Base-by-base conservation (phyloP, 2,329 filamentous ascomycete species). In the Lithohypha guttulata region DNA sequence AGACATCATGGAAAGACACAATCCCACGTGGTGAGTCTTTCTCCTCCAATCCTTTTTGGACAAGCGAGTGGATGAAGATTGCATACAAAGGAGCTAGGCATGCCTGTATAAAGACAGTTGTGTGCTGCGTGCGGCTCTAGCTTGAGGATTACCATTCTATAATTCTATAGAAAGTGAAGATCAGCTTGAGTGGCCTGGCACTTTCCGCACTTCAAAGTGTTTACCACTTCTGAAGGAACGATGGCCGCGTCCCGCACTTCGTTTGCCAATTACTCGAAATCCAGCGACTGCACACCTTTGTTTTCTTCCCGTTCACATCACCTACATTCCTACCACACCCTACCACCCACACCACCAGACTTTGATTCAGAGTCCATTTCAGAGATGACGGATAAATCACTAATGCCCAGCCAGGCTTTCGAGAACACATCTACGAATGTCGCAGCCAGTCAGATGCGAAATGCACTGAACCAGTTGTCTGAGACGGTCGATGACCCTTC, bases 371-470 rank as follows among this genome's bases (percentile, higher is more conserved):
- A n/a, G n/a, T n/a, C n/a, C n/a, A n/a, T 26, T 11, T 20, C 3
- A 3, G 27, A 28, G 21, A 34, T 26, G 34, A 11, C 27, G 41
- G 28, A 28, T 25, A 25, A 43, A 46, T 37, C 47, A 35, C 19
- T 50, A 45, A 41, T 42, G 32, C 39, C 42, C 30, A 28, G 34
- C 3, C 63, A 96, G 91, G 91, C 91, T 47, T 98, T 98, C 63
- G 91, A 98, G 69, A 96, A 96, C 77, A 93, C 91, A 53, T 95
- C 89, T 41, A 98, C 91, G 59, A 95, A 85, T 56, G 89, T 98
- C 51, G 91, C 91, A 47, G 91, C 91, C 41, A 93, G 87, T 45
- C 91, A 98, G 71, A 98, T 98, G 91, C 85, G 91, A 66, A 98
- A 98, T 75, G 75, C 85, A 46, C 74, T 98, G 61, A 96, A 94